Conservation (phyloP, 139 green algal species). For the Chlamydomonas schloesseri region DNA sequence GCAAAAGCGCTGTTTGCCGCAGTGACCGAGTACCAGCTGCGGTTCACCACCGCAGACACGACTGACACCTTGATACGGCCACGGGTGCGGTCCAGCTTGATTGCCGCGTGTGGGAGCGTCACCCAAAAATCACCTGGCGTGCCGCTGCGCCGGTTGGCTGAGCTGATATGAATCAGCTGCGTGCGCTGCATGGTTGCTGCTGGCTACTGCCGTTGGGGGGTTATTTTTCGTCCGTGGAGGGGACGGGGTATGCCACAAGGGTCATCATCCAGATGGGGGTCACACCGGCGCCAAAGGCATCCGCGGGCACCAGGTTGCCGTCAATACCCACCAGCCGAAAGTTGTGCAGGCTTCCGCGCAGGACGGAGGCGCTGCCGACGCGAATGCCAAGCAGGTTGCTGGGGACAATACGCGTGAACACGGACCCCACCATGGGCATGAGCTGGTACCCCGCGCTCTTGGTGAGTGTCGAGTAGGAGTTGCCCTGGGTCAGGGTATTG, state of each 20-base stretch:
- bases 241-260: neutral
- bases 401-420: too few species aligned
- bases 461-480: too few species aligned
- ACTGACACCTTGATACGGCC: neutral
- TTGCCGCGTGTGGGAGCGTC: neutral
- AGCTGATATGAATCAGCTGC: neutral
- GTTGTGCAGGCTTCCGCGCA: neutral
- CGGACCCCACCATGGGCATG: too few species aligned
- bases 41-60: neutral
- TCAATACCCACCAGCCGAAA: neutral
- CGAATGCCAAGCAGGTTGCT: too few species aligned
- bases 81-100: neutral
- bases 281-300: neutral
- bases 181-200: neutral
- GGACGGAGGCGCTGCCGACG: neutral
- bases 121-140: neutral
- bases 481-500: slow-evolving; percentile 14
- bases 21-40: neutral
- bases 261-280: neutral
- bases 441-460: too few species aligned
- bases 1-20: neutral
- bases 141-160: neutral
- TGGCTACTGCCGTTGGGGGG: neutral
- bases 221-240: neutral
- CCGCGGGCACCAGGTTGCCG: neutral